Evolutionary conservation across 2,329 filamentous ascomycete genomes (phyloP).

Genomic region (Aspergillus transmontanensis): DNA sequence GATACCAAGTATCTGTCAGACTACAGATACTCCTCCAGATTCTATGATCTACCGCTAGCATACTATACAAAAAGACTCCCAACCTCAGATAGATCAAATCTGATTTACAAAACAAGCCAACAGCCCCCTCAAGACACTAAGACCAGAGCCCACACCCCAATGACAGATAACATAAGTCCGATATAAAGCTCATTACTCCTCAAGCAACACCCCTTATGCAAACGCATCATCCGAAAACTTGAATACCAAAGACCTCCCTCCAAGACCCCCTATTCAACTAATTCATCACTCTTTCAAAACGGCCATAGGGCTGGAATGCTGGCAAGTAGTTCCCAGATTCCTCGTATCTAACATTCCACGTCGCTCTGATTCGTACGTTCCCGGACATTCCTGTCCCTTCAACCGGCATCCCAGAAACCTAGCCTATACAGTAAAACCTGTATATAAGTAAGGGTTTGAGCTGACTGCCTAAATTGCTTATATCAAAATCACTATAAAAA

Average conservation of each 20-base stretch:
- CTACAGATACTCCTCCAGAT: neutral
- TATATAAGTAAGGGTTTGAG: too few relatives aligned
- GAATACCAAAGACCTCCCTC: neutral
- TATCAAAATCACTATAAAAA: too few relatives aligned
- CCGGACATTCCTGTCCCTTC: neutral
- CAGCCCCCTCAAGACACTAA: neutral
- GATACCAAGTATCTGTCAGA: neutral
- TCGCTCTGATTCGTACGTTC: neutral
- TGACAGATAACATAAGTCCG: too few relatives aligned
- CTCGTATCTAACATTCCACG: neutral
- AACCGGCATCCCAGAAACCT: neutral
- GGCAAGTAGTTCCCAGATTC: neutral
- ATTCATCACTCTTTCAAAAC: neutral
- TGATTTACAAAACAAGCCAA: neutral
- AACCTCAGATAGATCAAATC: neutral
- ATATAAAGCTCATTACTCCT: neutral
- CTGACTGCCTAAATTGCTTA: too few relatives aligned
- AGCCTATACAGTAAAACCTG: too few relatives aligned
- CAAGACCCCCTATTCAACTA: neutral
- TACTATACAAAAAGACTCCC: neutral
- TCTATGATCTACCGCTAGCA: neutral
- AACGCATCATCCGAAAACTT: neutral
- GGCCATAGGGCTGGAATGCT: neutral
- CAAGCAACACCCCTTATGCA: neutral
- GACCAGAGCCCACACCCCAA: neutral